Conservation (phyloP, 1,139 yeast species). For the Nadsonia commutata region DNA sequence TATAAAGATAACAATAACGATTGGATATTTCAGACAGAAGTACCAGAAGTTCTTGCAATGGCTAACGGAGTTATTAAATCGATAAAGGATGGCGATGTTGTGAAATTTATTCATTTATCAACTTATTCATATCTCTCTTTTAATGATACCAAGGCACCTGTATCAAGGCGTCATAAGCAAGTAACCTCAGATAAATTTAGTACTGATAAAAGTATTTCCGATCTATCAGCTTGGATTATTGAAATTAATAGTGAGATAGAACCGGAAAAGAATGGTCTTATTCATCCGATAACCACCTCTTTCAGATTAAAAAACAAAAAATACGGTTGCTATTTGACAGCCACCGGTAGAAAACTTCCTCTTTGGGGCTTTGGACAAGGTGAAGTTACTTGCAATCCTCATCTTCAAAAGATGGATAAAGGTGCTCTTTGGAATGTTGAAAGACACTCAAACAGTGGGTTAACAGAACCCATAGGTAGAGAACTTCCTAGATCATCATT, state of each 20-base stretch:
- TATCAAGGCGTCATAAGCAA: slow-evolving; percentile 53
- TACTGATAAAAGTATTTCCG: slow-evolving; percentile 69
- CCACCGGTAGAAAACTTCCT: slow-evolving; percentile 68
- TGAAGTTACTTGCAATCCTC: slow-evolving; percentile 76
- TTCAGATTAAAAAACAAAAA: slow-evolving; percentile 58
- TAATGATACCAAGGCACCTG: slow-evolving; percentile 70
- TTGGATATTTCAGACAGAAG: slow-evolving; percentile 55
- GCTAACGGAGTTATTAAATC: slow-evolving; percentile 37
- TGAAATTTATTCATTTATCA: slow-evolving; percentile 63
- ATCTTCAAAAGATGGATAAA: slow-evolving; percentile 71
- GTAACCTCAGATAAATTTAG: slow-evolving; percentile 88
- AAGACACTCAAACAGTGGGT: slow-evolving; percentile 55
- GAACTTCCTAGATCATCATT: slow-evolving; percentile 72
- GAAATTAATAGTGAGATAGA: slow-evolving; percentile 75
- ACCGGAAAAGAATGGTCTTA: slow-evolving; percentile 37
- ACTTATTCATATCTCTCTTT: slow-evolving; percentile 89
- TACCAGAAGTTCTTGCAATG: slow-evolving; percentile 31
- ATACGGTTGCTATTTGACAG: slow-evolving; percentile 74
- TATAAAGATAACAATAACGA: slow-evolving; percentile 87
- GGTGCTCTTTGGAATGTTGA: slow-evolving; percentile 98
- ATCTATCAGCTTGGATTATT: too few relatives aligned
- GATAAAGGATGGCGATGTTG: slow-evolving; percentile 54
- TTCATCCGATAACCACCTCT: slow-evolving; percentile 82
- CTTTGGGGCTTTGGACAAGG: slow-evolving; percentile 99
- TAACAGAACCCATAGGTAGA: slow-evolving; percentile 19